These are phyloP conservation scores for Cenchrus americanus DNA, from an alignment of 176 grass and related monocot species.

Conservation along the genomic window DNA sequence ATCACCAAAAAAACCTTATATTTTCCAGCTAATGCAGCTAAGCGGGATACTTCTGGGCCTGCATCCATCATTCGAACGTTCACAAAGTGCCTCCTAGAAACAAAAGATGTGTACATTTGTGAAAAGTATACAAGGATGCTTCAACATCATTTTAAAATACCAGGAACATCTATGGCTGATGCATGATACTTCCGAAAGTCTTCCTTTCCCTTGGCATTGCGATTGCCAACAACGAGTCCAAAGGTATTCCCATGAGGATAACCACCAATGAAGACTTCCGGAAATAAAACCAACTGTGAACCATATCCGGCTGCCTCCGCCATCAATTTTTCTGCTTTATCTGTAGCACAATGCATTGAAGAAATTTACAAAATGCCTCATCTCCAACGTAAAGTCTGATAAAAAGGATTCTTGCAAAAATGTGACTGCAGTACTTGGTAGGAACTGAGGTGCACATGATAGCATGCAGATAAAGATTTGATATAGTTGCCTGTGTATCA, in stretches of 20 bases:
- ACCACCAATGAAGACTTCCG: slow-evolving; percentile 90
- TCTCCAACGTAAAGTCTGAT: slow-evolving; percentile 10
- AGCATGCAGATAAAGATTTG: neutral
- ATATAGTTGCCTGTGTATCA: neutral
- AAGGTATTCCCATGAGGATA: slow-evolving; percentile 89
- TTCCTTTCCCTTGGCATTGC: slow-evolving; percentile 77
- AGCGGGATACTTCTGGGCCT: slow-evolving; percentile 79
- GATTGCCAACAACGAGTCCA: slow-evolving; percentile 76
- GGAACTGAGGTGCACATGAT: neutral
- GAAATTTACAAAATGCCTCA: slow-evolving; percentile 6
- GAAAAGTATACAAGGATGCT: slow-evolving; percentile 22
- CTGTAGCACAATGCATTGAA: slow-evolving; percentile 43
- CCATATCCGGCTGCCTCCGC: slow-evolving; percentile 79
- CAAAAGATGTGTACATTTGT: neutral
- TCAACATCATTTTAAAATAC: slow-evolving; percentile 50
- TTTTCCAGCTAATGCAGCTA: slow-evolving; percentile 84
- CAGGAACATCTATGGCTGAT: slow-evolving; percentile 88
- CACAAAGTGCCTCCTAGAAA: slow-evolving; percentile 9
- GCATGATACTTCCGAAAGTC: slow-evolving; percentile 89
- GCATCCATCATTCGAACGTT: slow-evolving; percentile 16
- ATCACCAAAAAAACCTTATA: slow-evolving; percentile 88
- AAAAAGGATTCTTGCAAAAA: neutral
- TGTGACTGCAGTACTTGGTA: neutral
- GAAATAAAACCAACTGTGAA: slow-evolving; percentile 88
- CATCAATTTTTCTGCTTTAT: slow-evolving; percentile 84